A percentile compares a stretch with the other conserved stretches of the same genome.
Evolutionary conservation across 202 grass and related monocot species (phyloP).

Genomic region (Alloteropsis angusta): DNA sequence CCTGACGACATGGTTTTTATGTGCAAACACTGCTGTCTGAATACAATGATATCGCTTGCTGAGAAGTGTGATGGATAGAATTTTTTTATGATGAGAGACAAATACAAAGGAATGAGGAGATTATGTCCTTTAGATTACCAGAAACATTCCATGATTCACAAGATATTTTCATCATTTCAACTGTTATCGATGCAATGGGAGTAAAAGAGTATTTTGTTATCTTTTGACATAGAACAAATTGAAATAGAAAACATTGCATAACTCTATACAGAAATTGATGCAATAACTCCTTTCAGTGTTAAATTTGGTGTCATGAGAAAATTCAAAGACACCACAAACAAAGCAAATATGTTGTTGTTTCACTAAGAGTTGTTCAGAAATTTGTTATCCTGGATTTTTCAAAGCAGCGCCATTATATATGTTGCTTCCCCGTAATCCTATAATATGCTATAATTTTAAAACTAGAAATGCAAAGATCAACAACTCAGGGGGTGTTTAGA

Average conservation of each 20-base stretch:
- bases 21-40: background rate
- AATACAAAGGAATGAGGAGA: background rate
- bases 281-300: background rate
- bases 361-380: background rate
- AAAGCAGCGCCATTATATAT: background rate
- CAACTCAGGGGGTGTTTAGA: too few relatives aligned
- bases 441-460: background rate
- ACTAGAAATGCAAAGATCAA: background rate
- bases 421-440: background rate
- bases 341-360: background rate
- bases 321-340: background rate
- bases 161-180: background rate
- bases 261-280: background rate
- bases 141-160: background rate
- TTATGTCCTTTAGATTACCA: background rate
- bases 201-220: background rate
- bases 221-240: background rate
- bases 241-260: background rate
- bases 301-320: background rate
- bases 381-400: background rate
- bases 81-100: background rate
- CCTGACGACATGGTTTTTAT: slow-evolving; percentile 2
- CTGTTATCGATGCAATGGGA: background rate
- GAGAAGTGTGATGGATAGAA: background rate
- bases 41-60: slow-evolving; percentile 4